phyloP scores from a whole-genome alignment of 176 grass and related monocot genomes.

The Aegilops tauschii region DNA sequence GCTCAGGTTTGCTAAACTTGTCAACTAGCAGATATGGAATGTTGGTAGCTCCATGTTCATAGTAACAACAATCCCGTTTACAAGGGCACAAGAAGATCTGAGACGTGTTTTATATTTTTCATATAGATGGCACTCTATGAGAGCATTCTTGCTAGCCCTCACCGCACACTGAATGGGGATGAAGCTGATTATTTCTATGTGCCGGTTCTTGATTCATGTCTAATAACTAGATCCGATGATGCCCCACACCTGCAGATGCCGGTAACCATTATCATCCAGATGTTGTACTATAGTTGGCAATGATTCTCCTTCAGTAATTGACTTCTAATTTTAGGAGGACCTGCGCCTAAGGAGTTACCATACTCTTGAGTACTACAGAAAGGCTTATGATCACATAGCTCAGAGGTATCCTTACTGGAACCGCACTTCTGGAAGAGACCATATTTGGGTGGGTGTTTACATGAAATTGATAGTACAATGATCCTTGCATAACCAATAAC shows the following conservation, averaged over 20 bases:
- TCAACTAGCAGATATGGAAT: constrained; percentile 18
- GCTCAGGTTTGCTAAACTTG: constrained; percentile 66
- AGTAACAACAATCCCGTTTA: constrained; percentile 3
- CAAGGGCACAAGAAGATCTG: constrained; percentile 15
- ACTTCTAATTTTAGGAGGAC: constrained; percentile 42
- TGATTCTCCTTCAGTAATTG: constrained; percentile 28
- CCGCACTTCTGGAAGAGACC: constrained; percentile 81
- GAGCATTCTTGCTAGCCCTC: constrained; percentile 91
- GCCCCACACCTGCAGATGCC: constrained; percentile 63
- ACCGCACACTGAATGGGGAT: constrained; percentile 87
- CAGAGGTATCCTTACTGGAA: constrained; percentile 92
- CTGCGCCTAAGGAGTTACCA: constrained; percentile 60
- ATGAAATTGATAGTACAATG: constrained; percentile 23
- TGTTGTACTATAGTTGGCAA: constrained; percentile 4
- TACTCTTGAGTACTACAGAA: constrained; percentile 81
- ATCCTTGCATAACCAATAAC: constrained; percentile 15
- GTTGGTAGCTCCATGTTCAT: background rate
- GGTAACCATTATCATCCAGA: constrained; percentile 43
- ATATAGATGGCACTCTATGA: constrained; percentile 92
- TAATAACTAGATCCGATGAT: constrained; percentile 91
- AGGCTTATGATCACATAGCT: constrained; percentile 83
- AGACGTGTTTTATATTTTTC: constrained; percentile 29
- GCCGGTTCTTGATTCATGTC: constrained; percentile 86
- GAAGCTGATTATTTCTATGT: constrained; percentile 99
- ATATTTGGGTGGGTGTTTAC: constrained; percentile 81